A percentile compares a stretch with the other conserved stretches of the same genome.
Conservation (phyloP, 768 basidiomycete species). For the Collybia sordida region DNA sequence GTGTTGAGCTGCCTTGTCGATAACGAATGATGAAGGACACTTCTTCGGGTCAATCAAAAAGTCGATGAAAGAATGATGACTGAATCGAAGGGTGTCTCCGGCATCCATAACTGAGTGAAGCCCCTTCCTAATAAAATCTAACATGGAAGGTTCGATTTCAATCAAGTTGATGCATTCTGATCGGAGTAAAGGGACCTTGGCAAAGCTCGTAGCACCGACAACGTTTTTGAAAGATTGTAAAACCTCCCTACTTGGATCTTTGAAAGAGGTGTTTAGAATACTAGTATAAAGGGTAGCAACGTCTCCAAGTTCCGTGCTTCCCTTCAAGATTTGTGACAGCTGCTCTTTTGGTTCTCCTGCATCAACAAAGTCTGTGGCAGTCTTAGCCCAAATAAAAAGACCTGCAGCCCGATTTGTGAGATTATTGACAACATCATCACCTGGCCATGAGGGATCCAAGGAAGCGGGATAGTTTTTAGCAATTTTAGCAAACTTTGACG, state of each 20-base stretch:
- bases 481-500: constrained; percentile 12
- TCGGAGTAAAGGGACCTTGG: constrained; percentile 17
- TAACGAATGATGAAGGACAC: constrained; percentile 13
- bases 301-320: constrained; percentile 4
- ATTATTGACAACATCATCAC: neutral
- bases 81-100: constrained; percentile 11
- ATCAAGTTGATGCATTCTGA: constrained; percentile 8
- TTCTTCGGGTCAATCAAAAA: constrained; percentile 16
- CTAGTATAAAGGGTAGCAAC: constrained; percentile 16
- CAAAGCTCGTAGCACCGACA: constrained; percentile 19
- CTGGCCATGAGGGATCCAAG: constrained; percentile 1
- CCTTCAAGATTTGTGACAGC: neutral
- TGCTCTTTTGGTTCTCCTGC: constrained; percentile 1
- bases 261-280: constrained; percentile 18
- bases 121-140: constrained; percentile 17
- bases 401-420: constrained; percentile 13
- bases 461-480: constrained; percentile 11
- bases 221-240: constrained; percentile 12
- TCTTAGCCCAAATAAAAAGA: constrained; percentile 7
- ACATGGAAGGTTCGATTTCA: constrained; percentile 9
- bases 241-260: constrained; percentile 4
- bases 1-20: constrained; percentile 15
- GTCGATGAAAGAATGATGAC: constrained; percentile 26
- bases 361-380: constrained; percentile 1
- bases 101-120: constrained; percentile 18